A percentile compares a stretch with the other conserved stretches of the same genome.
Evolutionary conservation across 2,329 filamentous ascomycete genomes (phyloP).

Genomic region (Cadophora malorum): DNA sequence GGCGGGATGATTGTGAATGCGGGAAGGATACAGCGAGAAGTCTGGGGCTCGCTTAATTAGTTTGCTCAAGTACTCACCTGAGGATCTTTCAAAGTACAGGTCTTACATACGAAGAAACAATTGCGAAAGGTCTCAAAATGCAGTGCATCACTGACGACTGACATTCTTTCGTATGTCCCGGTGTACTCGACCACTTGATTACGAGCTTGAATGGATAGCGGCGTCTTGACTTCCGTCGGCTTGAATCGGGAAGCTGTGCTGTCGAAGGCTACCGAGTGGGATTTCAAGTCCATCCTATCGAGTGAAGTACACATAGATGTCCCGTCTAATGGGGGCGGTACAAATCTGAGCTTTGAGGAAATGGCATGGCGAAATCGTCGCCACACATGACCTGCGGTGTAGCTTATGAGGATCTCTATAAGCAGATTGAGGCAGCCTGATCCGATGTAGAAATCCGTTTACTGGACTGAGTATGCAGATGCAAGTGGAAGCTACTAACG

Average conservation of each 20-base stretch:
- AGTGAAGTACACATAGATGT: not conserved
- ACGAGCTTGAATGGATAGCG: too few species aligned
- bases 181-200: too few species aligned
- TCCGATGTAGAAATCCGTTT: slow-evolving; percentile 2
- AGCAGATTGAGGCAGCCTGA: slow-evolving; percentile 15
- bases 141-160: too few species aligned
- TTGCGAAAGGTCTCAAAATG: too few species aligned
- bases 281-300: not conserved
- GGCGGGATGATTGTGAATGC: not conserved
- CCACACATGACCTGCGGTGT: not conserved
- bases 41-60: slow-evolving; percentile 1
- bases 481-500: not conserved
- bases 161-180: too few species aligned
- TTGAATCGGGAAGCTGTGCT: too few species aligned
- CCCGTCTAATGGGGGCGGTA: not conserved
- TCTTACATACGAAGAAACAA: too few species aligned
- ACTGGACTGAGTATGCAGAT: not conserved
- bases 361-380: not conserved
- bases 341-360: not conserved
- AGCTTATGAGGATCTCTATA: slow-evolving; percentile 7
- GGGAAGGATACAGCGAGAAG: not conserved
- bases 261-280: too few species aligned
- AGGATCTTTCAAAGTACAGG: too few species aligned
- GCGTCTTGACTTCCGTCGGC: too few species aligned
- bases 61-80: too few species aligned